Percentiles rank a stretch among this genome's conserved stretches.
These are phyloP conservation scores for Punctularia strigosozonata DNA, from an alignment of 768 basidiomycete genomes.

Conservation along the genomic window DNA sequence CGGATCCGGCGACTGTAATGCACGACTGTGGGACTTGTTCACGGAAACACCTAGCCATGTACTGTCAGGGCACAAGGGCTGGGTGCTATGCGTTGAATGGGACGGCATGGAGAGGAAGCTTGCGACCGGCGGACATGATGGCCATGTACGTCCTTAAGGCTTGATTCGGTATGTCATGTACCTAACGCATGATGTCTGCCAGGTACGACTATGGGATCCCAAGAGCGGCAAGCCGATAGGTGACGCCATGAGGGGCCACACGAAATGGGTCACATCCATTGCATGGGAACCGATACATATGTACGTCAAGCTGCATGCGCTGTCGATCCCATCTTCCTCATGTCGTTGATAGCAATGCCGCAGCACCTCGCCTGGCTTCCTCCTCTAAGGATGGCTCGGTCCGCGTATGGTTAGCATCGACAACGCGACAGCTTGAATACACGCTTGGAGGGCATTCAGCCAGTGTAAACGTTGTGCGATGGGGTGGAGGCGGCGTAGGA, in stretches of 20 bases:
- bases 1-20: constrained; percentile 89
- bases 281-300: constrained; percentile 96
- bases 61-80: constrained; percentile 82
- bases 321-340: constrained; percentile 4
- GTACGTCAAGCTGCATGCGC: constrained; percentile 28
- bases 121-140: constrained; percentile 92
- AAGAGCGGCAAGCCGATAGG: constrained; percentile 83
- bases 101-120: constrained; percentile 84
- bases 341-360: constrained; percentile 46
- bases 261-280: constrained; percentile 93
- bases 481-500: constrained; percentile 77
- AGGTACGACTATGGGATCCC: constrained; percentile 88
- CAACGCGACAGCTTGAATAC: constrained; percentile 66
- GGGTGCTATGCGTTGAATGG: constrained; percentile 98
- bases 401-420: constrained; percentile 79
- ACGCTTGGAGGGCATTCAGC: constrained; percentile 89
- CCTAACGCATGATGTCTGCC: not conserved
- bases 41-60: constrained; percentile 88
- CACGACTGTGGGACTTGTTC: constrained; percentile 87
- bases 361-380: constrained; percentile 77
- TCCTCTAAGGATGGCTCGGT: constrained; percentile 96
- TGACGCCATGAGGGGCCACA: constrained; percentile 83
- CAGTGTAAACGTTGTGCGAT: constrained; percentile 89
- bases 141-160: constrained; percentile 45
- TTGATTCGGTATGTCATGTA: not conserved